Conservation (phyloP, 805 yeast genomes). For the Lipomyces mesembrius region DNA sequence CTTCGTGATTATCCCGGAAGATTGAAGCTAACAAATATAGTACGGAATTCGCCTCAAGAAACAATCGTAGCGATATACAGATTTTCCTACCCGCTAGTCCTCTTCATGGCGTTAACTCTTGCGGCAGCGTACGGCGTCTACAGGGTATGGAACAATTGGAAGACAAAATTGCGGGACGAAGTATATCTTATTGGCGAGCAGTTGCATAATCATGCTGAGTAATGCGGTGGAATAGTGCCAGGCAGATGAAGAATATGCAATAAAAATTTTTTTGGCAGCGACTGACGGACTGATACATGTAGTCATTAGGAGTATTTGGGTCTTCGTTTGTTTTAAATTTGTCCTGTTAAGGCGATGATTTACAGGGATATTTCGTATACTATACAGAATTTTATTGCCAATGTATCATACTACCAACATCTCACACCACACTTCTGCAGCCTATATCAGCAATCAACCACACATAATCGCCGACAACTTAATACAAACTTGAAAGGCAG, state of each 20-base stretch:
- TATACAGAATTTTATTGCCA: background rate
- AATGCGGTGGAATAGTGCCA: background rate
- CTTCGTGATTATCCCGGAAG: background rate
- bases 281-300: background rate
- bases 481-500: too few relatives aligned
- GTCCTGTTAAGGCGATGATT: slow-evolving; percentile 3
- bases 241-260: background rate
- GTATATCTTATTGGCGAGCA: slow-evolving; percentile 45
- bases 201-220: slow-evolving; percentile 43
- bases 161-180: slow-evolving; percentile 43
- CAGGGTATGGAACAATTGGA: slow-evolving; percentile 30
- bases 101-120: slow-evolving; percentile 11
- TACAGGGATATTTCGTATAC: slow-evolving; percentile 1
- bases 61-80: slow-evolving; percentile 18
- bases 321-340: background rate
- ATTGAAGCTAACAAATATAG: background rate
- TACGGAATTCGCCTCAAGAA: slow-evolving; percentile 20
- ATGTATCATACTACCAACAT: background rate
- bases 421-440: background rate
- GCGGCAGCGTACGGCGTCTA: slow-evolving; percentile 7
- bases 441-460: too few relatives aligned
- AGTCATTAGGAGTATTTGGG: slow-evolving; percentile 5
- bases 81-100: slow-evolving; percentile 24
- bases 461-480: too few relatives aligned
- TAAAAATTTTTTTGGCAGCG: background rate